Base-by-base conservation (phyloP, 2,329 filamentous ascomycete genomes). In the Fusarium sp. region DNA sequence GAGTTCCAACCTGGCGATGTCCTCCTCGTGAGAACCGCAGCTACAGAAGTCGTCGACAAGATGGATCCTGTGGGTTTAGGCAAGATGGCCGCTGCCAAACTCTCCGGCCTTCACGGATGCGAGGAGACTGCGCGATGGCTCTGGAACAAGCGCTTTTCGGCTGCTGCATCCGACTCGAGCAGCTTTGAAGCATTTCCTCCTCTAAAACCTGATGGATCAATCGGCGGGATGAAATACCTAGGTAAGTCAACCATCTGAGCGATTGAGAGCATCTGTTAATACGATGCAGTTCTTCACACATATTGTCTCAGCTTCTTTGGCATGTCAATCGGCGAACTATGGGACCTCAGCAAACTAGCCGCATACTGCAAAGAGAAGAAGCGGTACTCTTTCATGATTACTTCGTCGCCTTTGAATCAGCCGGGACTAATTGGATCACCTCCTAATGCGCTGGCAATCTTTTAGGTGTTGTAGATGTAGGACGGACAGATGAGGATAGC, bases 141-240 rank as follows among this genome's bases (percentile, higher is more conserved):
- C 67, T 92, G 93, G 83, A 90, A 94, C 77, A 89, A 87, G 73
- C 90, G 91, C 62, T 93, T 94, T 74, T 85, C 91, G 0, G 90
- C 89, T 1, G 91, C 92, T 2, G 90, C 88, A 0, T 90, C 90
- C 0, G 92, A 94, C 78, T 83, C 87, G 14, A 89, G 88, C 22
- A 85, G 88, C 0, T 93, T 94, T 70, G 92, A 94, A 82, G 86
- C 88, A 0, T 89, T 89, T 81, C 90, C 91, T 2, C 88, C 89
- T 0, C 62, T 87, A 37, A 83, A 85, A 63, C 71, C 81, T 6
- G 83, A 86, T 60, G 84, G 85, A 1, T 80, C 80, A 0, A 40
- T 63, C 0, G 82, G 81, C 2, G 71, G 60, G 0, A 70, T 82
- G 24, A 62, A 65, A 0, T 83, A 84, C 27, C 73, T 87, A 0